These are phyloP conservation scores for Xerocomellus amylosporus DNA, from an alignment of 768 basidiomycete genomes.

Conservation along the genomic window DNA sequence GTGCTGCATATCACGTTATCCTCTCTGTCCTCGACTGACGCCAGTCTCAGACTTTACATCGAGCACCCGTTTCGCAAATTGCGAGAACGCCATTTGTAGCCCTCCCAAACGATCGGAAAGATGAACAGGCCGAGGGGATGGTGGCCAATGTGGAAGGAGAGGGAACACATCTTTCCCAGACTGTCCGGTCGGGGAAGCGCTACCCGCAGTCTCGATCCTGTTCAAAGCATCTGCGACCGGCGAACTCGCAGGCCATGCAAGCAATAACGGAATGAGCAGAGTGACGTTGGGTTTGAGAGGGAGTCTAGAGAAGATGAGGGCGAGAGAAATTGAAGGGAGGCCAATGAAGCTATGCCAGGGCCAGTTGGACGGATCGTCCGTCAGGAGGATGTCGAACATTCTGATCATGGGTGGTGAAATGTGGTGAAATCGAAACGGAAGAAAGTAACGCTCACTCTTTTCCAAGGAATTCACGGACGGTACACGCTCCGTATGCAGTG, in stretches of 20 bases:
- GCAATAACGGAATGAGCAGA: conserved; percentile 22
- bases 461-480: conserved; percentile 67
- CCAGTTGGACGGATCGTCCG: conserved; percentile 71
- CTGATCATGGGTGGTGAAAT: conserved; percentile 26
- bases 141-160: conserved; percentile 49
- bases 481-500: conserved; percentile 71
- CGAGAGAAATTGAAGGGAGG: conserved; percentile 67
- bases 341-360: conserved; percentile 73
- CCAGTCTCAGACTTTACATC: conserved; percentile 29
- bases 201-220: not conserved
- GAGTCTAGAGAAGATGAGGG: conserved; percentile 62
- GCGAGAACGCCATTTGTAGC: conserved; percentile 44
- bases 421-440: not conserved
- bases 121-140: conserved; percentile 57
- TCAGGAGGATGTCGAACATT: conserved; percentile 63
- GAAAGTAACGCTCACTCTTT: conserved; percentile 48
- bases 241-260: conserved; percentile 31
- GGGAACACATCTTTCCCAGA: conserved; percentile 22
- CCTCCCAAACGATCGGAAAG: conserved; percentile 44
- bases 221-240: conserved; percentile 15
- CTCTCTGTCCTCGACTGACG: conserved; percentile 11
- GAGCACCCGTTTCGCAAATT: conserved; percentile 44
- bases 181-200: not conserved
- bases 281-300: conserved; percentile 33
- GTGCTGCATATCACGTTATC: conserved; percentile 21